Evolutionary conservation across 2,329 filamentous ascomycete genomes (phyloP), one percentile per base, ranked within the genome.

Genomic region (Penicillium fuscoglaucum): DNA sequence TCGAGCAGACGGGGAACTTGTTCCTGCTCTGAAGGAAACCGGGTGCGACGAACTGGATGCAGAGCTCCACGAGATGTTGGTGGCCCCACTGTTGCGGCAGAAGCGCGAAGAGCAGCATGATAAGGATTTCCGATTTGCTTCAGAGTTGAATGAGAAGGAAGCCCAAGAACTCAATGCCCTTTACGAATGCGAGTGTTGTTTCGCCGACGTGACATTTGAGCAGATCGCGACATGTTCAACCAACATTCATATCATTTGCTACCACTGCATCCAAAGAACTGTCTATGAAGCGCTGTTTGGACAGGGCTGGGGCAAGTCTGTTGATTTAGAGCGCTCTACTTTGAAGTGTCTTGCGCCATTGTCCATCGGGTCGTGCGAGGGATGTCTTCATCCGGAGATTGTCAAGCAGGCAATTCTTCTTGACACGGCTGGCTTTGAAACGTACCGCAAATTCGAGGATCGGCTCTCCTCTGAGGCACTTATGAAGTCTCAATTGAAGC

Each of bases 271-370:
- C 51, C 88, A 88, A 62, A 86, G 89, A 63, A 88, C 92, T 12
- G 83, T 93, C 59, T 89, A 88, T 50, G 93, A 98, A 72, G 92
- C 93, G 2, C 79, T 98, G 0, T 98, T 96, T 71, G 95, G 95
- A 0, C 95, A 98, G 73, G 91, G 91, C 52, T 97, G 93, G 91
- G 84, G 86, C 50, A 87, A 89, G 59, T 95, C 86, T 67, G 88
- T 97, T 66, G 84, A 95, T 70, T 76, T 85, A 29, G 82, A 87
- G 58, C 85, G 82, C 39, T 90, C 90, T 39, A 92, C 91, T 0
- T 80, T 98, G 54, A 86, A 85, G 60, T 98, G 95, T 71, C 83
- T 96, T n/a, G 91, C 93, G 1, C 87, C 91, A 0, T 83, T 88
- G 51, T 80, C 84, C 0, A 77, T 82, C 45, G 86, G 85, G n/a